phyloP scores from a whole-genome alignment of 1,139 yeast species.

The Saccharomyces pastorianus region DNA sequence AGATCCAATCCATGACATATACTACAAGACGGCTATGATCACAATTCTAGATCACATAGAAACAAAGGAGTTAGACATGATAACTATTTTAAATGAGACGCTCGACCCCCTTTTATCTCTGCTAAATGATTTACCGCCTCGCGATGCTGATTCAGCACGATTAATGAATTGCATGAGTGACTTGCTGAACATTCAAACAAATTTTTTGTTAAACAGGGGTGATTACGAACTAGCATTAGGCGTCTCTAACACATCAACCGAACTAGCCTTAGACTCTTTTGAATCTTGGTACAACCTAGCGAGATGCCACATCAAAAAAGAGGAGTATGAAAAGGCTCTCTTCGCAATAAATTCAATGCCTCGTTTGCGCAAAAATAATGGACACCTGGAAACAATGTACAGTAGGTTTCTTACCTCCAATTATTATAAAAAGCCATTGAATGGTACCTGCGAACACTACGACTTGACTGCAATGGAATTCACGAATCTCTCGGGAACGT shows the following conservation, averaged over 20 bases:
- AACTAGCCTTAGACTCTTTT: constrained; percentile 77
- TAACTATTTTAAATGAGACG: constrained; percentile 51
- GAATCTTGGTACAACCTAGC: constrained; percentile 73
- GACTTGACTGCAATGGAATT: constrained; percentile 55
- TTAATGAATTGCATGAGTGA: constrained; percentile 7
- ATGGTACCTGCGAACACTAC: constrained; percentile 38
- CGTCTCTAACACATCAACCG: constrained; percentile 66
- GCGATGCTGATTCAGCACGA: constrained; percentile 4
- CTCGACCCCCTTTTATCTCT: constrained; percentile 30
- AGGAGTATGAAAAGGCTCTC: constrained; percentile 69
- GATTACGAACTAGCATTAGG: constrained; percentile 64
- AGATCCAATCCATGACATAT: constrained; percentile 45
- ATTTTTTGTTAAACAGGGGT: constrained; percentile 56
- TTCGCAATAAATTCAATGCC: constrained; percentile 86
- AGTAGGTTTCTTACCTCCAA: constrained; percentile 11
- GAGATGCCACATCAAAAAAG: constrained; percentile 58
- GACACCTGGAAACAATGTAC: constrained; percentile 14
- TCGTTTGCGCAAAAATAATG: constrained; percentile 29
- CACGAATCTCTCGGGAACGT: constrained; percentile 45
- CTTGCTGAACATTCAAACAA: constrained; percentile 53
- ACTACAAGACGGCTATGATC: constrained; percentile 45
- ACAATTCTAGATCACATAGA: constrained; percentile 23
- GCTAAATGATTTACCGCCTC: constrained; percentile 13
- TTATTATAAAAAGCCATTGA: constrained; percentile 25
- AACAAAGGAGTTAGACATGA: constrained; percentile 68